These are phyloP conservation scores for Aspergillus cristatus DNA, from an alignment of 495 filamentous ascomycete genomes.

Conservation along the genomic window DNA sequence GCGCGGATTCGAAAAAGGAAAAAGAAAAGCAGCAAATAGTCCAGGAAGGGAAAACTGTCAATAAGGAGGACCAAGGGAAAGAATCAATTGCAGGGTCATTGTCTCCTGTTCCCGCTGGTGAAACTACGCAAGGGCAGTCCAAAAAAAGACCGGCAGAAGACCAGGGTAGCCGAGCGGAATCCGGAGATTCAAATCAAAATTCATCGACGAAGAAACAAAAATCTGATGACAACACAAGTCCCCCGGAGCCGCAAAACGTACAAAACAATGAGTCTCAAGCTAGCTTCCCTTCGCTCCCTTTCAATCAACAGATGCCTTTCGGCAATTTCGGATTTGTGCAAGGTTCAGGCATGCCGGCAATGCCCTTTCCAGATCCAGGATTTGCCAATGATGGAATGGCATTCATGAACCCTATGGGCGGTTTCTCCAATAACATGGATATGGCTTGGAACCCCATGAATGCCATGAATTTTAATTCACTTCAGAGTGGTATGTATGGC, in stretches of 20 bases:
- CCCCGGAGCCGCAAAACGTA: conserved; percentile 1
- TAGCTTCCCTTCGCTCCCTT: conserved; percentile 13
- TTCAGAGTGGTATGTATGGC: conserved; percentile 40
- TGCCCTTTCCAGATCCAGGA: conserved; percentile 35
- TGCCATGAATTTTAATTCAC: conserved; percentile 32
- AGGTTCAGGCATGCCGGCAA: conserved; percentile 27
- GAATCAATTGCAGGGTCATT: conserved; percentile 12
- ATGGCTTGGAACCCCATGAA: conserved; percentile 43
- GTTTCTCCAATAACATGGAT: conserved; percentile 36
- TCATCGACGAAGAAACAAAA: conserved; percentile 28
- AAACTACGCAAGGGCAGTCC: conserved; percentile 25
- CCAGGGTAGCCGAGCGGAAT: conserved; percentile 32
- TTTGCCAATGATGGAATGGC: conserved; percentile 34
- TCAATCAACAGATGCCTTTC: conserved; percentile 29
- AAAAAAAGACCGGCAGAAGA: conserved; percentile 83
- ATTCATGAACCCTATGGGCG: conserved; percentile 49
- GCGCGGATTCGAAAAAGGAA: conserved; percentile 47
- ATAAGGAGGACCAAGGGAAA: conserved; percentile 19
- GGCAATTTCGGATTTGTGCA: conserved; percentile 20
- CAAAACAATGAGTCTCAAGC: conserved; percentile 9
- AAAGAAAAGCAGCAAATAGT: conserved; percentile 47
- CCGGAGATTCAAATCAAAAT: conserved; percentile 11
- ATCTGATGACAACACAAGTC: conserved; percentile 12
- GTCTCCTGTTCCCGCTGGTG: conserved; percentile 28
- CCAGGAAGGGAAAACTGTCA: conserved; percentile 17